Percentiles rank a stretch among this genome's conserved stretches.
Conservation (phyloP, 208 protist species). For the Trypanosoma theileri region DNA sequence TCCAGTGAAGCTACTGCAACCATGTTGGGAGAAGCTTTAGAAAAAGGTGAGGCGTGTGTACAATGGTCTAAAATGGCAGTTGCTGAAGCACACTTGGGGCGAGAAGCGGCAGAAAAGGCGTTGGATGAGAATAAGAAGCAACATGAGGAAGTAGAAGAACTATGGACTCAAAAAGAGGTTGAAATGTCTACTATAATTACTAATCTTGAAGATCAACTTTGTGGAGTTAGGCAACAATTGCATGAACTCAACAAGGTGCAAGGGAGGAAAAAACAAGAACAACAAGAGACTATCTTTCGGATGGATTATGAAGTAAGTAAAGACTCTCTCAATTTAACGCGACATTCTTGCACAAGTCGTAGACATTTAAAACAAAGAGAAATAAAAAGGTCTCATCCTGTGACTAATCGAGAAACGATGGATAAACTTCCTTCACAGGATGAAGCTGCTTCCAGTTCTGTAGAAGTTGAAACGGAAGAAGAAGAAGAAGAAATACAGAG, state of each 20-base stretch:
- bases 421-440: not conserved
- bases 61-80: not conserved
- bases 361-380: not conserved
- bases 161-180: not conserved
- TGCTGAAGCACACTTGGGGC: not conserved
- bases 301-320: not conserved
- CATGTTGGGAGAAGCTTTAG: conserved; percentile 2
- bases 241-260: not conserved
- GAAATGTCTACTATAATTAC: conserved; percentile 6
- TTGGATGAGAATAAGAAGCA: not conserved
- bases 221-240: not conserved
- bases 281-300: no score
- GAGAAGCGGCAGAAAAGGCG: not conserved
- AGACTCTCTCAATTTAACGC: not conserved
- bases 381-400: not conserved
- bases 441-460: not conserved
- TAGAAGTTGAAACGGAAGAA: not conserved
- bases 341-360: not conserved
- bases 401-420: not conserved
- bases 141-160: not conserved
- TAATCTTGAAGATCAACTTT: conserved; percentile 1
- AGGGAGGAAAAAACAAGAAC: not conserved
- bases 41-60: not conserved
- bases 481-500: not conserved
- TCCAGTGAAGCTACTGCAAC: not conserved